These are phyloP conservation scores for Hemileia vastatrix DNA, from an alignment of 1,284 basidiomycete genomes.

Conservation along the genomic window DNA sequence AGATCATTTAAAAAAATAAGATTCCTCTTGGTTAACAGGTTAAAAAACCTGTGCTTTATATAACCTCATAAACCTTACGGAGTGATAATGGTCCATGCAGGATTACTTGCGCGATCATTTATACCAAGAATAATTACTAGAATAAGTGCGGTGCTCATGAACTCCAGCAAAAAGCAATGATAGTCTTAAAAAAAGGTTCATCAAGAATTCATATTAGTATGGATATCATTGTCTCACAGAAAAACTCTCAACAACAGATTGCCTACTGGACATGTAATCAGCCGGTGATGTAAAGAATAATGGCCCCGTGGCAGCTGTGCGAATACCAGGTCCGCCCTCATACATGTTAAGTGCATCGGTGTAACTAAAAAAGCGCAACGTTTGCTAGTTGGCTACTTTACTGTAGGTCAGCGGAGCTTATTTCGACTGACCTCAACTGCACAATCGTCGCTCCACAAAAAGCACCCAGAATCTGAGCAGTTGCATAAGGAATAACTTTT, in stretches of 20 bases:
- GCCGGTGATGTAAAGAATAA: constrained; percentile 5
- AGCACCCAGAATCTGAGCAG: constrained; percentile 9
- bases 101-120: constrained; percentile 8
- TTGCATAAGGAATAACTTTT: constrained; percentile 10
- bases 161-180: constrained; percentile 13
- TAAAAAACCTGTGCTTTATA: no score
- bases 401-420: constrained; percentile 25
- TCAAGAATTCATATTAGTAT: neutral
- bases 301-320: constrained; percentile 4
- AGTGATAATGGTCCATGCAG: constrained; percentile 7
- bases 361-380: constrained; percentile 33
- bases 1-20: no score
- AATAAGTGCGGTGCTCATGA: constrained; percentile 11
- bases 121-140: constrained; percentile 13
- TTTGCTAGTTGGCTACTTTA: no score
- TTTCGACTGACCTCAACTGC: constrained; percentile 7
- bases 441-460: constrained; percentile 2
- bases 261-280: constrained; percentile 13
- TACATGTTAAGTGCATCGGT: constrained; percentile 28
- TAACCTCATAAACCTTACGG: constrained; percentile 1
- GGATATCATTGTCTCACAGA: neutral
- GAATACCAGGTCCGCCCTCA: constrained; percentile 25
- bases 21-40: no score
- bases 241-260: neutral
- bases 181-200: neutral